Evolutionary conservation across 2,329 filamentous ascomycete species (phyloP), one percentile per base, ranked within the genome.

Genomic region (Mariannaea sp.): DNA sequence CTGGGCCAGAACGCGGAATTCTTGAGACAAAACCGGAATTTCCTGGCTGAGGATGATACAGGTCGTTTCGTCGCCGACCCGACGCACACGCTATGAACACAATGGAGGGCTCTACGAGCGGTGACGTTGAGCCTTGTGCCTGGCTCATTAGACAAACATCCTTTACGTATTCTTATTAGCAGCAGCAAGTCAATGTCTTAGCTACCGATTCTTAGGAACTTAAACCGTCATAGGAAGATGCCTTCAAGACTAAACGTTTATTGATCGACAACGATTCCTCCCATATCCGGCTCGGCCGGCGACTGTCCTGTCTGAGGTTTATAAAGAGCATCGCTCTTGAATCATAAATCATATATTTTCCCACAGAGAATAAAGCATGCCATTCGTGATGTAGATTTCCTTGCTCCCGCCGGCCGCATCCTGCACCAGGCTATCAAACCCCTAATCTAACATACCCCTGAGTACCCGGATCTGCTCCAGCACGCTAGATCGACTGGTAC

Each of bases 401-500:
- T 65, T 63, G 17, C 48, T 62, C 8, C n/a, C n/a, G n/a, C 49
- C 53, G 13, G 17, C 53, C 54, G 10, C 27, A 63, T 59, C 58
- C 51, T 57, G 53, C 61, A 59, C 49, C 24, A 46, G 55, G 57
- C 58, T 38, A 67, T 55, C 51, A 60, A 49, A 51, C 53, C 53
- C 41, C 54, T 68, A 70, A 55, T 60, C 55, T n/a, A 71, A 65
- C 27, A 71, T 69, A 56, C 65, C 62, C 51, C 65, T 68, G 56
- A 77, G 54, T 20, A 64, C 77, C 62, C 80, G 72, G 50, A 87
- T 81, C 74, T 88, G 85, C 73, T 84, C 76, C 65, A 80, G 65
- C 27, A 87, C 86, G 22, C 80, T 77, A 53, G 80, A 80, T 73
- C 80, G 83, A 71, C 86, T 88, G n/a, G 87, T 90, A 16, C 88